Conservation (phyloP, 2,329 filamentous ascomycete species). For the Apiospora phragmitis region DNA sequence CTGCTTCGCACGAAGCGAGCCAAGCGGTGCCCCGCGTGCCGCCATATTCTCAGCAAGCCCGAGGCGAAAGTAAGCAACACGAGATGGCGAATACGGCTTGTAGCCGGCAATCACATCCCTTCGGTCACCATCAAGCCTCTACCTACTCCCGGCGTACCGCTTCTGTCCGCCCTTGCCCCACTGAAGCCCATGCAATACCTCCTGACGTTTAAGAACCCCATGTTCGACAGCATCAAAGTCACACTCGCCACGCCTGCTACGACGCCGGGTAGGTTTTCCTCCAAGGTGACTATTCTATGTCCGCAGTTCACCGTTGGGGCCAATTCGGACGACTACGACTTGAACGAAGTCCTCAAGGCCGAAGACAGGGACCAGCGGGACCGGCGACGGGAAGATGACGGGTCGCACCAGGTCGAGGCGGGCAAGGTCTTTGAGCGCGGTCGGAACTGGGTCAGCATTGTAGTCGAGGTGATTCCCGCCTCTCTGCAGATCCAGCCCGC, state of each 20-base stretch:
- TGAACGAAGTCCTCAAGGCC: constrained; percentile 83
- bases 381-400: constrained; percentile 38
- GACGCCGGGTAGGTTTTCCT: constrained; percentile 75
- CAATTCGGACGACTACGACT: constrained; percentile 79
- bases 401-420: constrained; percentile 68
- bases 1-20: constrained; percentile 88
- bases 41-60: constrained; percentile 93
- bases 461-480: constrained; percentile 82
- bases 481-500: constrained; percentile 45
- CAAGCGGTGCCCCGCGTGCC: constrained; percentile 88
- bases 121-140: constrained; percentile 69
- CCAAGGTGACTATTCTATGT: constrained; percentile 87
- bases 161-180: constrained; percentile 47
- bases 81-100: constrained; percentile 87
- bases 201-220: constrained; percentile 87
- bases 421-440: constrained; percentile 97
- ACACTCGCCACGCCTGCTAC: constrained; percentile 81
- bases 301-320: constrained; percentile 93
- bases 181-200: constrained; percentile 72
- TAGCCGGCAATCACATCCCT: constrained; percentile 87
- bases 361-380: constrained; percentile 36
- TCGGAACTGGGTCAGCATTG: constrained; percentile 91
- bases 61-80: constrained; percentile 88
- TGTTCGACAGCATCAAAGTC: constrained; percentile 88
- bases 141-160: constrained; percentile 16